Percentiles rank a stretch among this genome's conserved stretches.
These are phyloP conservation scores for Forsythia suspensa DNA, from an alignment of 257 asterid species.

Conservation along the genomic window DNA sequence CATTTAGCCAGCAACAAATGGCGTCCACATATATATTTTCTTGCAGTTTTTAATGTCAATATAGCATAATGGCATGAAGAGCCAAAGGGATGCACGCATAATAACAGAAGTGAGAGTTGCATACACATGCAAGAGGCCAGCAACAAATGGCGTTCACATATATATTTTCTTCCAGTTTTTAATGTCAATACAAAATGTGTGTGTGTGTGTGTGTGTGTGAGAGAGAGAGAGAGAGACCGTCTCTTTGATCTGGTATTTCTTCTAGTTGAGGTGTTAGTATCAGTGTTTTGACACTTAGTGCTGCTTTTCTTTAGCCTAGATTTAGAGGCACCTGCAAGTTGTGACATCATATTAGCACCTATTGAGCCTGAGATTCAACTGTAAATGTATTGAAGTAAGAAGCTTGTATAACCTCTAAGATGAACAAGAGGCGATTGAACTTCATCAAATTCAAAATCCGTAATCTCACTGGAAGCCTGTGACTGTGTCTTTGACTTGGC, in stretches of 20 bases:
- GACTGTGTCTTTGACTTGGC: conserved; percentile 40
- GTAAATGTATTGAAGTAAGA: conserved; percentile 10
- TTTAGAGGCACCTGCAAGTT: conserved; percentile 59
- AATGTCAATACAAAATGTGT: too few relatives aligned
- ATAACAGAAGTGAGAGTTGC: background rate
- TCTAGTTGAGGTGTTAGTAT: conserved; percentile 36
- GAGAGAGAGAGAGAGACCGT: conserved; percentile 41
- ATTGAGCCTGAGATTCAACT: background rate
- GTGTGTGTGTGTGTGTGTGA: background rate
- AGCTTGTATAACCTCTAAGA: conserved; percentile 36
- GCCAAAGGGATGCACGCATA: background rate
- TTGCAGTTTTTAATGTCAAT: too few relatives aligned
- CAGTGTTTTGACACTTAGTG: conserved; percentile 32
- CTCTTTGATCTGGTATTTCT: conserved; percentile 46
- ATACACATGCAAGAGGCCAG: background rate
- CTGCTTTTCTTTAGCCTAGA: conserved; percentile 48
- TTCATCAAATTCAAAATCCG: conserved; percentile 46
- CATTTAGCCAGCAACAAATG: background rate
- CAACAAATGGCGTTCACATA: too few relatives aligned
- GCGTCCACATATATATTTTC: background rate
- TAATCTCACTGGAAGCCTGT: conserved; percentile 54
- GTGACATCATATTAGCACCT: conserved; percentile 5
- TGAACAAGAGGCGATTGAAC: conserved; percentile 53
- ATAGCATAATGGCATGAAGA: background rate
- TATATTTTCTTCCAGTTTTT: too few relatives aligned